A percentile compares a stretch with the other conserved stretches of the same genome.
These are phyloP conservation scores for Austropuccinia psidii DNA, from an alignment of 1,284 basidiomycete genomes.

Conservation along the genomic window DNA sequence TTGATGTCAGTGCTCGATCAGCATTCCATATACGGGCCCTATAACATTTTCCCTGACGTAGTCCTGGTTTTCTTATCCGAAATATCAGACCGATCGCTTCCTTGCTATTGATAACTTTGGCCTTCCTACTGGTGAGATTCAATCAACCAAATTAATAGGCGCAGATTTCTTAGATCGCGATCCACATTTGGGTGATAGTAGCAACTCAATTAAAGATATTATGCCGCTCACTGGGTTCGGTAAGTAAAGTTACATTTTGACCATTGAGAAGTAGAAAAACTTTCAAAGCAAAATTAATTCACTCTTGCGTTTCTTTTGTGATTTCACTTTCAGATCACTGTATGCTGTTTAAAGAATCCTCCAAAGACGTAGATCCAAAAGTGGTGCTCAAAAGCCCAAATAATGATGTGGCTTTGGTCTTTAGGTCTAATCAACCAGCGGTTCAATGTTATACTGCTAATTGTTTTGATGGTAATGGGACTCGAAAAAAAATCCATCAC, in stretches of 20 bases:
- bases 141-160: not conserved
- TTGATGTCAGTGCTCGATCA: slow-evolving; percentile 2
- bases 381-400: slow-evolving; percentile 15
- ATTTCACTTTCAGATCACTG: slow-evolving; percentile 19
- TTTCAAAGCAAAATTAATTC: not conserved
- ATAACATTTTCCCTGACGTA: not conserved
- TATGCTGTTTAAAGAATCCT: slow-evolving; percentile 10
- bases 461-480: slow-evolving; percentile 20
- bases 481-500: slow-evolving; percentile 25
- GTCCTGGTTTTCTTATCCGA: too few relatives aligned
- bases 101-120: not conserved
- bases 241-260: not conserved
- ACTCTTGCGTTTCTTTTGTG: not conserved
- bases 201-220: not conserved
- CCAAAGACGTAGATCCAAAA: not conserved
- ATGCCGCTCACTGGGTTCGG: slow-evolving; percentile 20
- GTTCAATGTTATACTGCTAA: slow-evolving; percentile 34
- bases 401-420: slow-evolving; percentile 12
- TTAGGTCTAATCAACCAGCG: slow-evolving; percentile 25
- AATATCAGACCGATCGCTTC: slow-evolving; percentile 10
- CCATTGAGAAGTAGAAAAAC: not conserved
- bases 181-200: not conserved
- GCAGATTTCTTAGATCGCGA: not conserved
- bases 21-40: not conserved
- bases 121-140: slow-evolving; percentile 23